phyloP scores from a whole-genome alignment of 1,284 basidiomycete genomes.

The Ustilago bromivora region DNA sequence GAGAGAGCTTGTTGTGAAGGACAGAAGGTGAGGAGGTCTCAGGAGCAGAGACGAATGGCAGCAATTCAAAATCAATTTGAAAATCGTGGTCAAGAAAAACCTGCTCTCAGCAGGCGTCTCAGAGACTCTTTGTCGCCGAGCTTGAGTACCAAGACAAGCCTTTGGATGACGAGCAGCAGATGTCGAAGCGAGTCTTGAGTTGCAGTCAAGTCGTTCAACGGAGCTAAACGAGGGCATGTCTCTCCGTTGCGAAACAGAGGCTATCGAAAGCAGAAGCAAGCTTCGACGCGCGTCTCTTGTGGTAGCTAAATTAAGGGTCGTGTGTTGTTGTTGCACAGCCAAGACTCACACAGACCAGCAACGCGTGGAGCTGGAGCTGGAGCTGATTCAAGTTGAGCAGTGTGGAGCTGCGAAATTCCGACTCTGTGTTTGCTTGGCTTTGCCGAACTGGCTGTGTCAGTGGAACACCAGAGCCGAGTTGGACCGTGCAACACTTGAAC shows the following conservation, averaged over 20 bases:
- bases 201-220: neutral
- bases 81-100: constrained; percentile 9
- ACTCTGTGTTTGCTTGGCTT: neutral
- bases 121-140: too few relatives aligned
- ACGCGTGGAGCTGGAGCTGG: neutral
- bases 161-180: too few relatives aligned
- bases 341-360: neutral
- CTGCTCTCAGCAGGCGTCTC: neutral
- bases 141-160: too few relatives aligned
- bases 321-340: neutral
- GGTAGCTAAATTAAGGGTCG: neutral
- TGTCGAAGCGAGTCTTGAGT: too few relatives aligned
- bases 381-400: neutral
- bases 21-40: too few relatives aligned
- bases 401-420: neutral
- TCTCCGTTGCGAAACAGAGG: too few relatives aligned
- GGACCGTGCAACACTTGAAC: constrained; percentile 8
- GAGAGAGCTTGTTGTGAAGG: neutral
- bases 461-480: neutral
- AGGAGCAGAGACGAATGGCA: neutral
- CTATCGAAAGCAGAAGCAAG: neutral
- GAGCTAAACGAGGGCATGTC: neutral
- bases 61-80: neutral
- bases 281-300: neutral
- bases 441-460: constrained; percentile 8